phyloP scores from a whole-genome alignment of 2,329 filamentous ascomycete species.

The Emergomyces orientalis region DNA sequence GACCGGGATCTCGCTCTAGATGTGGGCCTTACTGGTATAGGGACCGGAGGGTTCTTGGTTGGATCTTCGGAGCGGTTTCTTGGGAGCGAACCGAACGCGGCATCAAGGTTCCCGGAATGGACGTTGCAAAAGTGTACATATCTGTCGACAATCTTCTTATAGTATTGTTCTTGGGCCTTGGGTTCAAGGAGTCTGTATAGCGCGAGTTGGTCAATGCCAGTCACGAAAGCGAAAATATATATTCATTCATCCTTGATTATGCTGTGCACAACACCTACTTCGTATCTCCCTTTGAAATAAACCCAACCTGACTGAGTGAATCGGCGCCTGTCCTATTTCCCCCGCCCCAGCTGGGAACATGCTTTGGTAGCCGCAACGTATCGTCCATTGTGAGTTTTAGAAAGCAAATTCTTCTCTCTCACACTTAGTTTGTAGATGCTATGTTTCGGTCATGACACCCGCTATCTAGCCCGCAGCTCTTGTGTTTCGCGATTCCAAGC shows the following conservation, averaged over 20 bases:
- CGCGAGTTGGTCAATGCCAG: slow-evolving; percentile 19
- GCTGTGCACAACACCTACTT: slow-evolving; percentile 45
- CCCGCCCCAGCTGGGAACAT: slow-evolving; percentile 47
- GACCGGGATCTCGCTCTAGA: slow-evolving; percentile 9
- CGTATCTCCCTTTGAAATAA: slow-evolving; percentile 84
- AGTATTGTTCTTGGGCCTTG: slow-evolving; percentile 76
- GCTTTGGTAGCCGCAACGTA: slow-evolving; percentile 9
- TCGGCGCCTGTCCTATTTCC: slow-evolving; percentile 67
- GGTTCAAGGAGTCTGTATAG: slow-evolving; percentile 55
- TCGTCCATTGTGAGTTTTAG: slow-evolving; percentile 3
- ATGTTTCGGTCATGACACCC: background rate
- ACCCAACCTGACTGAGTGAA: slow-evolving; percentile 68
- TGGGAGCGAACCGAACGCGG: slow-evolving; percentile 60
- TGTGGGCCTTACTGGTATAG: slow-evolving; percentile 15
- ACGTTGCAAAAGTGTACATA: slow-evolving; percentile 84
- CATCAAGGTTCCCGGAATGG: slow-evolving; percentile 62
- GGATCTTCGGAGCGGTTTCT: slow-evolving; percentile 31
- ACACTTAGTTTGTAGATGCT: background rate
- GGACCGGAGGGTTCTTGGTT: slow-evolving; percentile 32
- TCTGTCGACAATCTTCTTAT: slow-evolving; percentile 74
- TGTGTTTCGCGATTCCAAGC: background rate
- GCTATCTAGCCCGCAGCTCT: background rate
- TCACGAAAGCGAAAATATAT: slow-evolving; percentile 5
- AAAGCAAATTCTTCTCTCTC: background rate
- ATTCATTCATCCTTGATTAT: slow-evolving; percentile 7